A percentile compares a stretch with the other conserved stretches of the same genome.
Conservation (phyloP, 257 asterid species). For the Handroanthus guayacan region DNA sequence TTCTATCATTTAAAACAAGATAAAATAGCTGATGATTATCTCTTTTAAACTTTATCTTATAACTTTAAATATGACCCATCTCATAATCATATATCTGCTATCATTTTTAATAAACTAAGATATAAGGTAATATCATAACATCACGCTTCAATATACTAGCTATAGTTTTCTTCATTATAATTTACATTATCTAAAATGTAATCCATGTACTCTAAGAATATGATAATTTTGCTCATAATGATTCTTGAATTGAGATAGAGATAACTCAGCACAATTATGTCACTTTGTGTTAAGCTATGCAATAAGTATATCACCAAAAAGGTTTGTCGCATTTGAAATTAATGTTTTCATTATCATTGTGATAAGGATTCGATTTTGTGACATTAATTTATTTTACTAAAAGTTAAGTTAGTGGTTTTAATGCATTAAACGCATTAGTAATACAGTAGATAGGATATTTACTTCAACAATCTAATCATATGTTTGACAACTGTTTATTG, state of each 20-base stretch:
- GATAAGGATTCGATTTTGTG: slow-evolving; percentile 22
- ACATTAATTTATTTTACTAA: not conserved
- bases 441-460: not conserved
- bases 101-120: no score
- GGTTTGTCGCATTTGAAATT: not conserved
- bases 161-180: no score
- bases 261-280: not conserved
- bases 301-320: not conserved
- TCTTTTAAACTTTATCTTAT: not conserved
- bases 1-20: no score
- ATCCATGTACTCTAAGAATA: not conserved
- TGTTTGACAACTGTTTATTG: not conserved
- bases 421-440: not conserved
- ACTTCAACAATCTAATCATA: not conserved
- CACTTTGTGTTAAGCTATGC: no score
- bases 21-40: no score
- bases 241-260: not conserved
- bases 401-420: not conserved
- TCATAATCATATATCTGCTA: not conserved
- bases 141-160: not conserved
- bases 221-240: not conserved
- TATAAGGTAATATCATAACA: not conserved
- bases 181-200: no score
- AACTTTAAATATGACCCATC: not conserved
- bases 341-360: slow-evolving; percentile 1